A percentile compares a stretch with the other conserved stretches of the same genome.
Evolutionary conservation across 768 basidiomycete species (phyloP).

Genomic region (Termitomyces sp.): DNA sequence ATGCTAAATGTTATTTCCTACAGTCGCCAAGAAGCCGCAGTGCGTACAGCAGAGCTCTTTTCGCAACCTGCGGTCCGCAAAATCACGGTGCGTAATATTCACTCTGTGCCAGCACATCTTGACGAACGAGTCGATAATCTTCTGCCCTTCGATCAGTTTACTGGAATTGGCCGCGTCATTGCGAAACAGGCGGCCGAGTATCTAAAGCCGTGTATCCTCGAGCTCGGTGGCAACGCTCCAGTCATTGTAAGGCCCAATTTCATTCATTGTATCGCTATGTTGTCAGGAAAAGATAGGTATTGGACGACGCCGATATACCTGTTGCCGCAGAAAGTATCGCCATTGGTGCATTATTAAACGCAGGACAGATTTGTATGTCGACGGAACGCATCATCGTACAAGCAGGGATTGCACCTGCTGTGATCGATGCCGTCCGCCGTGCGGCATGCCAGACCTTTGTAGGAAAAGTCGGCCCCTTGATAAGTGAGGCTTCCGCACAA

Average conservation of each 20-base stretch:
- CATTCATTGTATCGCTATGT: not conserved
- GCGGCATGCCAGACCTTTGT: constrained; percentile 27
- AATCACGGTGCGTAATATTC: not conserved
- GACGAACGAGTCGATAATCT: not conserved
- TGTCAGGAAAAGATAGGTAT: constrained; percentile 19
- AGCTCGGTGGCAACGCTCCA: constrained; percentile 54
- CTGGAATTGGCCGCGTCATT: constrained; percentile 44
- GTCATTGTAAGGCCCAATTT: constrained; percentile 33
- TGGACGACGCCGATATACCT: constrained; percentile 29
- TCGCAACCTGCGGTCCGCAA: not conserved
- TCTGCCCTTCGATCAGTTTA: not conserved
- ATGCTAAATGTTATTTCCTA: not conserved
- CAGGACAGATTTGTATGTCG: not conserved
- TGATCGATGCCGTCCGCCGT: constrained; percentile 30
- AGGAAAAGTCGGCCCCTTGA: constrained; percentile 33
- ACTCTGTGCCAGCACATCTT: not conserved
- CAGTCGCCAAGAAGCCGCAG: not conserved
- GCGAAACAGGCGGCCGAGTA: constrained; percentile 52
- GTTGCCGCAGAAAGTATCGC: not conserved
- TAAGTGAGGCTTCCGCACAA: constrained; percentile 41
- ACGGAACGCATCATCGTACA: not conserved
- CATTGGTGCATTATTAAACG: not conserved
- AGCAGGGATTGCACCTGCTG: constrained; percentile 22
- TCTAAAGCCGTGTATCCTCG: constrained; percentile 51
- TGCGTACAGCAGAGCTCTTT: not conserved